Percentiles rank a stretch among this genome's conserved stretches.
These are phyloP conservation scores for Excoecaria cochinchinensis DNA, from an alignment of 345 rosid species.

Conservation along the genomic window DNA sequence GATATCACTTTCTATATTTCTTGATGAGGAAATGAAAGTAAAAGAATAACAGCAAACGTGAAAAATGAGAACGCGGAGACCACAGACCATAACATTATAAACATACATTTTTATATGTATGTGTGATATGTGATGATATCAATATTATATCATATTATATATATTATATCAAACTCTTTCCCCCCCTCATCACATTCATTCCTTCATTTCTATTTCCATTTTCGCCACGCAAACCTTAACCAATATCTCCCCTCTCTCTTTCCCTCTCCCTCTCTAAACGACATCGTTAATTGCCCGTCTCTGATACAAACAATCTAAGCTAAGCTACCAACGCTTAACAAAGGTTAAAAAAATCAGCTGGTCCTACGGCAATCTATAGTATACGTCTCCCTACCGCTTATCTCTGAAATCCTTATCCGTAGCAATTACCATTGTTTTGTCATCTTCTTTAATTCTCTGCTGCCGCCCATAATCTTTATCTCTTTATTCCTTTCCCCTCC, in stretches of 20 bases:
- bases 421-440: not conserved
- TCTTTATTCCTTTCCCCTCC: not conserved
- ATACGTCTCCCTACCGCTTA: conserved; percentile 48
- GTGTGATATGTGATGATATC: too few relatives aligned
- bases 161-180: too few relatives aligned
- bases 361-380: conserved; percentile 52
- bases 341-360: conserved; percentile 12
- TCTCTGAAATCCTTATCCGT: conserved; percentile 54
- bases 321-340: too few relatives aligned
- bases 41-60: conserved; percentile 24
- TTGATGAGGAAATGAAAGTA: not conserved
- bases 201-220: not conserved
- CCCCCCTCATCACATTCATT: not conserved
- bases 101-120: too few relatives aligned
- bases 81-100: too few relatives aligned
- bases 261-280: too few relatives aligned
- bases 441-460: not conserved
- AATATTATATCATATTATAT: too few relatives aligned
- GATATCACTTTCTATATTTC: too few relatives aligned
- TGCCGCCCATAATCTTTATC: not conserved
- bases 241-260: too few relatives aligned
- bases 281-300: too few relatives aligned
- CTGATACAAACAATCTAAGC: too few relatives aligned
- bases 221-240: not conserved
- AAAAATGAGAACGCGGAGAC: conserved; percentile 40